Evolutionary conservation across 768 basidiomycete species (phyloP).

Genomic region (Mycena crocata): DNA sequence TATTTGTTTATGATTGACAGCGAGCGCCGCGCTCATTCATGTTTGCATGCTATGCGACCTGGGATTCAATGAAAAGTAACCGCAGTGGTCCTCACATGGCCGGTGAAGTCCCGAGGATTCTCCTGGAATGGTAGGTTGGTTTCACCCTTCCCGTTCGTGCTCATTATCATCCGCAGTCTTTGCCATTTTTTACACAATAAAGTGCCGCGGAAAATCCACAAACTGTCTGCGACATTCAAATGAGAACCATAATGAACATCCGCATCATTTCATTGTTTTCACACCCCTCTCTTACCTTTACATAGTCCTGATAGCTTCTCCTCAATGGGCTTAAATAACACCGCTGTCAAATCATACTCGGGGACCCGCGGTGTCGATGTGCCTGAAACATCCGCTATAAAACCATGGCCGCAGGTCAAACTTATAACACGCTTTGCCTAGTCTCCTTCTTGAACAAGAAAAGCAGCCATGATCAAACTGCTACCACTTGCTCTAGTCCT

Average conservation of each 20-base stretch:
- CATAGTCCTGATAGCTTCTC: background rate
- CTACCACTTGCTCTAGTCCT: background rate
- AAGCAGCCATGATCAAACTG: background rate
- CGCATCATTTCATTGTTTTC: too few relatives aligned
- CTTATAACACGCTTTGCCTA: background rate
- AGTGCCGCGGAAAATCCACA: too few relatives aligned
- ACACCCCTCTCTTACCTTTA: background rate
- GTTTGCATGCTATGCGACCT: too few relatives aligned
- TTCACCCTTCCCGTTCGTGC: background rate
- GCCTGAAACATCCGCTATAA: constrained; percentile 1
- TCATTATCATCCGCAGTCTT: too few relatives aligned
- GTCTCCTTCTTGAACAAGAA: background rate
- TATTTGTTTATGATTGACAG: too few relatives aligned
- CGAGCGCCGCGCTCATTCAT: too few relatives aligned
- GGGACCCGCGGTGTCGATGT: background rate
- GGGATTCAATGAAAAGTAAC: background rate
- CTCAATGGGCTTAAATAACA: constrained; percentile 6
- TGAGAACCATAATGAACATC: too few relatives aligned
- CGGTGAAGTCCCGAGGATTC: constrained; percentile 4
- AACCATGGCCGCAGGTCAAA: background rate
- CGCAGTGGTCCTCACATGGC: background rate
- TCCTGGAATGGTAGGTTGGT: background rate
- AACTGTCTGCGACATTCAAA: too few relatives aligned
- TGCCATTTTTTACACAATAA: too few relatives aligned
- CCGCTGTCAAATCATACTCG: background rate